Base-by-base conservation (phyloP, 768 basidiomycete genomes). In the Xerocomellus dryophilus region DNA sequence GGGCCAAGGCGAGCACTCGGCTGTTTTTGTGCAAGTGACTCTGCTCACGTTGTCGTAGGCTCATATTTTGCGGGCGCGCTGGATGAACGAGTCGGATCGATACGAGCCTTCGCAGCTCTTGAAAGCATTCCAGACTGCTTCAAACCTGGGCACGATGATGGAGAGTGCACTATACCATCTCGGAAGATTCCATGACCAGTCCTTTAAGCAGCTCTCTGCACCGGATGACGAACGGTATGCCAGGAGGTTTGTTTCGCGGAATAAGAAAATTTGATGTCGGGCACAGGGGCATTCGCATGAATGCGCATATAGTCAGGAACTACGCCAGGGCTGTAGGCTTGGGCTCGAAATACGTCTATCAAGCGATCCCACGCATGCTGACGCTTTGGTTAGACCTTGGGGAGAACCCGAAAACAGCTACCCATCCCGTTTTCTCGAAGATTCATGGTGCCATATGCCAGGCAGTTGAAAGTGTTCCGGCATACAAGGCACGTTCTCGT, bases 331-430 rank as follows among this genome's bases (percentile, higher is more conserved):
- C 94, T 1, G 83, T 95, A 43, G 76, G 76, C 63, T 73, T 78
- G 64, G 97, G 97, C 17, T 92, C 94, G 35, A 99, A 99, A 76
- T 97, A 88, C 68, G 86, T 96, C 21, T 98, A 96, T 68, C 96
- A 96, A 67, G 93, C 93, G 0, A 84, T 99, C 56, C 95, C 97
- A 0, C 85, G 97, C 38, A 78, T 98, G 57, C 78, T 99, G 9
- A 98, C 94, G 0, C 82, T 99, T 29, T 99, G 95, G 94, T 74
- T 98, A 46, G 94, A 97, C 68, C 69, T 90, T 54, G 93, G 88
- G n/a, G 93, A 93, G 64, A 58, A 66, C 23, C 43, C 53, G 10
- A 66, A 53, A 36, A 39, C 36, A n/a, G 27, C 59, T 12, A 58
- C 64, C 4, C 67, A 72, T 14, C 71, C 80, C 18, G 53, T 70